Evolutionary conservation across 1,284 basidiomycete genomes (phyloP).

Genomic region (Puccinia triticina): DNA sequence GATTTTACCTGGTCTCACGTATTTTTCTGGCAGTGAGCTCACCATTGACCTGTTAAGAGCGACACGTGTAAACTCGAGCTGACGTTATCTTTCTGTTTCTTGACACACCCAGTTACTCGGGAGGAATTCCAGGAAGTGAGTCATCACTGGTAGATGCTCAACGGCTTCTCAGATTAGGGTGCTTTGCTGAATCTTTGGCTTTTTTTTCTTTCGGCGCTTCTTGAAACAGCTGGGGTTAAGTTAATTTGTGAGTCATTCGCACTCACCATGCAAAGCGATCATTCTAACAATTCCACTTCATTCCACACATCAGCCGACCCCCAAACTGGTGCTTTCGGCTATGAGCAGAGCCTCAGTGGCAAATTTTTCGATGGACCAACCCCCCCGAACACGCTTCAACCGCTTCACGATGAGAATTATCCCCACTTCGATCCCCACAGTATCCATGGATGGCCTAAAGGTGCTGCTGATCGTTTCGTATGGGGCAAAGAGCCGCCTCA

Average conservation of each 20-base stretch:
- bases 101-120: neutral
- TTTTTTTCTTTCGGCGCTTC: neutral
- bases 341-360: constrained; percentile 16
- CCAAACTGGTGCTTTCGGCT: constrained; percentile 24
- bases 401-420: constrained; percentile 1
- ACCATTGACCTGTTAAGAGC: neutral
- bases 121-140: neutral
- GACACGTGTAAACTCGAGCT: neutral
- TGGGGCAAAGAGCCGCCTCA: neutral
- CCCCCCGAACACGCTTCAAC: neutral
- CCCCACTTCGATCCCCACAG: neutral
- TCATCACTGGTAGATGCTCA: too few relatives aligned
- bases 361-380: neutral
- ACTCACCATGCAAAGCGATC: neutral
- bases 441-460: constrained; percentile 28
- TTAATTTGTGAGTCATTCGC: neutral
- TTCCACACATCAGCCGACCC: neutral
- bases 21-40: constrained; percentile 36
- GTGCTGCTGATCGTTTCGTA: neutral
- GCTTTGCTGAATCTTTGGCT: neutral
- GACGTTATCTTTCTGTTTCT: neutral
- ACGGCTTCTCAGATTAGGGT: neutral
- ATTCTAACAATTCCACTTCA: neutral
- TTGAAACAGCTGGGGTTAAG: neutral
- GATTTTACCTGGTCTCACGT: neutral